Evolutionary conservation across 2,329 filamentous ascomycete genomes (phyloP), one percentile per base, ranked within the genome.

Genomic region (Penicillium capsulatum): DNA sequence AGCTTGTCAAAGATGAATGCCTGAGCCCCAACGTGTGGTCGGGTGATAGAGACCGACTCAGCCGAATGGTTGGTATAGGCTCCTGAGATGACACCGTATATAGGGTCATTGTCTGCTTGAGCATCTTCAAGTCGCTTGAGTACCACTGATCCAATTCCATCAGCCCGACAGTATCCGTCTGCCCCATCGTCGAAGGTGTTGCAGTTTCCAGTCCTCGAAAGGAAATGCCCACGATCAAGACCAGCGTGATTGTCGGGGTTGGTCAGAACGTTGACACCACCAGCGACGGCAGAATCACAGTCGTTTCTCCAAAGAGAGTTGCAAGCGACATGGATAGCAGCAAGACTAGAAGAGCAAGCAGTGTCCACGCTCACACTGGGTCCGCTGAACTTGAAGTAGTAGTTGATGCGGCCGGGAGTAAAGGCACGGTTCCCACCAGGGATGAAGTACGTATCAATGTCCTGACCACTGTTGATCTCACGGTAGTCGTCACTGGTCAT

Each of bases 51-150:
- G 14, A 87, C 80, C 31, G 86, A 81, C 54, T 89, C 81, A 1
- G 84, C 84, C 1, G 84, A 90, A 64, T 92, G 86, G 63, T 92
- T 94, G 34, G 86, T 92, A 3, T 80, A 77, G 1, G 81, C 78
- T 17, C 81, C 85, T 1, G 85, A 71, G 34, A 95, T 84, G 48
- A 86, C 81, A 11, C 81, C 86, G n/a, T 90, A 73, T 28, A 73
- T 68, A 0, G 63, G 63, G 38, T 92, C 87, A 44, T 85, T 81
- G 54, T 92, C 86, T 1, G 78, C 77, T 36, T 85, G 62, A 1
- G 87, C 87, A 63, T 91, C 86, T 38, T 87, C 82, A 2, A 90
- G 77, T 22, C 86, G 76, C 72, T 94, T 94, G 33, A 92, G 69
- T 15, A 92, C 74, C 34, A 92, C 74, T 0, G 83, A 82, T 2